These are phyloP conservation scores for Ceratobasidium sp. DNA, from an alignment of 1,284 basidiomycete species.

Conservation along the genomic window DNA sequence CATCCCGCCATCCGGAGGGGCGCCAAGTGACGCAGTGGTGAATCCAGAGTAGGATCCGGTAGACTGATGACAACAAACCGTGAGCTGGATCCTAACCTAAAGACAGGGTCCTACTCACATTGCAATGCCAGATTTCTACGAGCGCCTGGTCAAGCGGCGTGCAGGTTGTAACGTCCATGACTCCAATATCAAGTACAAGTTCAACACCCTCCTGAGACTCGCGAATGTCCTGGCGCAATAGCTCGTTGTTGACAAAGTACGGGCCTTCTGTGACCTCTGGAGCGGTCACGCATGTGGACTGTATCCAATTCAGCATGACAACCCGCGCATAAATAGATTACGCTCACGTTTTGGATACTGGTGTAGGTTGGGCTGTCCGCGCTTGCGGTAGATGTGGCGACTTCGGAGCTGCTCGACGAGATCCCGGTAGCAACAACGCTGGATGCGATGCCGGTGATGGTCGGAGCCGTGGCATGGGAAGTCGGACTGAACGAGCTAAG, in stretches of 20 bases:
- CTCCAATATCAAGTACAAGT: slow-evolving; percentile 73
- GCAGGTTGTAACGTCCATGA: slow-evolving; percentile 81
- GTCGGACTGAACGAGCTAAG: background rate
- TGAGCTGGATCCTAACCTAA: background rate
- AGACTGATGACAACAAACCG: slow-evolving; percentile 34
- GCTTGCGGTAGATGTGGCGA: slow-evolving; percentile 15
- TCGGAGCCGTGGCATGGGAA: background rate
- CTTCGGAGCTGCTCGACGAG: slow-evolving; percentile 14
- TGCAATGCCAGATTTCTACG: slow-evolving; percentile 75
- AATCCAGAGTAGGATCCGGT: slow-evolving; percentile 61
- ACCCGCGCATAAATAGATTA: background rate
- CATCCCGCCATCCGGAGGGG: slow-evolving; percentile 11
- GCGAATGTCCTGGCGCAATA: slow-evolving; percentile 64
- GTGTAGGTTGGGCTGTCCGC: slow-evolving; percentile 34
- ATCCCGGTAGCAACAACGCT: slow-evolving; percentile 30
- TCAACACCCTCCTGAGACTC: slow-evolving; percentile 66
- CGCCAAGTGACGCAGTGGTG: slow-evolving; percentile 54
- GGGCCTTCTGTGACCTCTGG: slow-evolving; percentile 61
- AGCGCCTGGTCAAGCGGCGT: slow-evolving; percentile 73
- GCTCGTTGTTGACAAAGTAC: slow-evolving; percentile 63
- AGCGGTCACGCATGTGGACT: slow-evolving; percentile 53
- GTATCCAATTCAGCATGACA: background rate
- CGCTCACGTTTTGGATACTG: slow-evolving; percentile 38
- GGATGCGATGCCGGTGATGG: slow-evolving; percentile 18
- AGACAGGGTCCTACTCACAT: slow-evolving; percentile 48